phyloP scores from a whole-genome alignment of 805 yeast species.

The Suhomyces sp. region DNA sequence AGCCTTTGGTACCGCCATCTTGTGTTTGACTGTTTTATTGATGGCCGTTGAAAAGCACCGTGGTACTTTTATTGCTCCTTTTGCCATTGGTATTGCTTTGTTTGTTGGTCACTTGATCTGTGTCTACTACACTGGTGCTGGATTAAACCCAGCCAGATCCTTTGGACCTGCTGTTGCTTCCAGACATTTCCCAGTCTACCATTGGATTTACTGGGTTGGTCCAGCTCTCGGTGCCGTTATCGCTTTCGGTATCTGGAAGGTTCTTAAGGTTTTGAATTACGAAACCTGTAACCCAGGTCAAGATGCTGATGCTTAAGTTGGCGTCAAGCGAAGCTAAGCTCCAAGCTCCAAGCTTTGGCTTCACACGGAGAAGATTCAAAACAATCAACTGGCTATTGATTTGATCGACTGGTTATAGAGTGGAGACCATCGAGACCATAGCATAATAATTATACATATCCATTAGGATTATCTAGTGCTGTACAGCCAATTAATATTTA shows the following conservation, averaged over 20 bases:
- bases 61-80: conserved; percentile 77
- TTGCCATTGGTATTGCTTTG: conserved; percentile 78
- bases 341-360: too few relatives aligned
- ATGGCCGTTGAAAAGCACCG: conserved; percentile 81
- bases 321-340: too few relatives aligned
- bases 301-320: conserved; percentile 52
- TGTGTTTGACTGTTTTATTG: conserved; percentile 76
- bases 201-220: conserved; percentile 94
- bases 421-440: too few relatives aligned
- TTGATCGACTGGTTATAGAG: too few relatives aligned
- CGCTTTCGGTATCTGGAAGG: conserved; percentile 66
- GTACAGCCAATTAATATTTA: too few relatives aligned
- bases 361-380: too few relatives aligned
- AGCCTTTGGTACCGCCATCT: conserved; percentile 72
- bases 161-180: conserved; percentile 82
- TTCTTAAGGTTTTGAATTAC: conserved; percentile 64
- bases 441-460: too few relatives aligned
- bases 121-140: conserved; percentile 87
- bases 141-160: conserved; percentile 87
- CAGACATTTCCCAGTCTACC: conserved; percentile 72
- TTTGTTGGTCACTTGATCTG: conserved; percentile 80
- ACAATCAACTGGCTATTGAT: too few relatives aligned
- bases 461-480: too few relatives aligned
- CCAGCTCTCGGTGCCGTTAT: conserved; percentile 71
- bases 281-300: conserved; percentile 70